Percentiles rank a stretch among this genome's conserved stretches.
Evolutionary conservation across 1,284 basidiomycete genomes (phyloP).

Genomic region (Melampsora abietis-canadensis): DNA sequence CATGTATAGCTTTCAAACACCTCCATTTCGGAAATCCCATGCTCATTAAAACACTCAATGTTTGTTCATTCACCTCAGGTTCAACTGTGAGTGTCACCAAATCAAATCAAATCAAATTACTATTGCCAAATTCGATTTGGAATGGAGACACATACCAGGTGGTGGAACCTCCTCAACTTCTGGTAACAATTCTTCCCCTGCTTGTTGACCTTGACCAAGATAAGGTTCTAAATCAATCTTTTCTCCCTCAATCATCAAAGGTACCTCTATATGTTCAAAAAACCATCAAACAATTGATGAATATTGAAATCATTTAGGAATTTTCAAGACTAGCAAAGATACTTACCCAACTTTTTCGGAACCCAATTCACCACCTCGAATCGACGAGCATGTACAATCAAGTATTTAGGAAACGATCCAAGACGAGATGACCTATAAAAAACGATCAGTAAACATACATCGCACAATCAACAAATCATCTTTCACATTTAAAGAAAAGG

Average conservation of each 20-base stretch:
- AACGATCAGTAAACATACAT: slow-evolving; percentile 21
- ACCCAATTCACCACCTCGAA: slow-evolving; percentile 98
- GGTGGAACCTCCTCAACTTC: slow-evolving; percentile 58
- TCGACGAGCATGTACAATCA: slow-evolving; percentile 87
- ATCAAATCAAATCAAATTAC: neutral
- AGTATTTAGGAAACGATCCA: slow-evolving; percentile 79
- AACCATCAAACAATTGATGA: neutral
- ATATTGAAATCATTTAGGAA: neutral
- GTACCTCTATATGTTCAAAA: slow-evolving; percentile 65
- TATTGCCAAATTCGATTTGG: slow-evolving; percentile 52
- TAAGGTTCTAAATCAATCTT: slow-evolving; percentile 66
- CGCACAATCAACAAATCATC: neutral
- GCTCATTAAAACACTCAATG: slow-evolving; percentile 69
- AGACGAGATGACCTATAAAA: slow-evolving; percentile 66
- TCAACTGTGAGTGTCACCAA: slow-evolving; percentile 48
- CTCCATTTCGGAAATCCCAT: slow-evolving; percentile 84
- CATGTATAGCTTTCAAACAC: slow-evolving; percentile 82
- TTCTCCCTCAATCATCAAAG: slow-evolving; percentile 70
- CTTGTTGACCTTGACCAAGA: slow-evolving; percentile 70
- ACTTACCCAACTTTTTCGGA: slow-evolving; percentile 81
- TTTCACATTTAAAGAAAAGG: neutral
- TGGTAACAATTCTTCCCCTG: slow-evolving; percentile 70
- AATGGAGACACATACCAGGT: slow-evolving; percentile 47
- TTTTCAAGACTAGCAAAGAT: neutral
- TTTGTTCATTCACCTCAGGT: slow-evolving; percentile 64